These are phyloP conservation scores for Hypholoma sublateritium DNA, from an alignment of 768 basidiomycete species.

Conservation along the genomic window DNA sequence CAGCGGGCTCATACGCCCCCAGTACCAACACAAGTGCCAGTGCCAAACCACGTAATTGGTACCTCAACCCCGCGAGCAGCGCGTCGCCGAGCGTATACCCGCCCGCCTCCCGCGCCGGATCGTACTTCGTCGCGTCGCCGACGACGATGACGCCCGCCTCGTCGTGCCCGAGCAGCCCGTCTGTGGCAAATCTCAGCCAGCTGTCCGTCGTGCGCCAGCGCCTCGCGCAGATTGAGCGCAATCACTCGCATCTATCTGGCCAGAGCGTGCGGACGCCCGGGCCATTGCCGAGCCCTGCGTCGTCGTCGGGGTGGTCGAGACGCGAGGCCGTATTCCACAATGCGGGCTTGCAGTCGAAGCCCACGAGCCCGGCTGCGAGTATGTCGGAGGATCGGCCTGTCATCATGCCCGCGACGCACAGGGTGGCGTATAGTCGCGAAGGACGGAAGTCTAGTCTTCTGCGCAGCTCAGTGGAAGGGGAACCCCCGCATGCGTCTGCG, in stretches of 20 bases:
- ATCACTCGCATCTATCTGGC: conserved; percentile 23
- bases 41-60: not conserved
- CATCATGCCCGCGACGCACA: not conserved
- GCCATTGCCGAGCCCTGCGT: conserved; percentile 12
- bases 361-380: not conserved
- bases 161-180: conserved; percentile 44
- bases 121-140: conserved; percentile 12
- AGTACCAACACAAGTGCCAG: not conserved
- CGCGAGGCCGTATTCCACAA: conserved; percentile 15
- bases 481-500: not conserved
- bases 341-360: not conserved
- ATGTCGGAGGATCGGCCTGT: not conserved
- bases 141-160: conserved; percentile 6
- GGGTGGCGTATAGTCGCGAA: not conserved
- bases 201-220: conserved; percentile 68
- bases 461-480: not conserved
- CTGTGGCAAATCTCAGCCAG: conserved; percentile 59
- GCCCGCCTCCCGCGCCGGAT: conserved; percentile 6
- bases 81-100: not conserved
- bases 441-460: not conserved
- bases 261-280: conserved; percentile 15
- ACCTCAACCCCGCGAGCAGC: not conserved
- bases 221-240: conserved; percentile 56
- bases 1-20: not conserved
- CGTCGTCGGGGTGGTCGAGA: conserved; percentile 15